phyloP scores from a whole-genome alignment of 108 stramenopile species.

The Cyclotella sp. region DNA sequence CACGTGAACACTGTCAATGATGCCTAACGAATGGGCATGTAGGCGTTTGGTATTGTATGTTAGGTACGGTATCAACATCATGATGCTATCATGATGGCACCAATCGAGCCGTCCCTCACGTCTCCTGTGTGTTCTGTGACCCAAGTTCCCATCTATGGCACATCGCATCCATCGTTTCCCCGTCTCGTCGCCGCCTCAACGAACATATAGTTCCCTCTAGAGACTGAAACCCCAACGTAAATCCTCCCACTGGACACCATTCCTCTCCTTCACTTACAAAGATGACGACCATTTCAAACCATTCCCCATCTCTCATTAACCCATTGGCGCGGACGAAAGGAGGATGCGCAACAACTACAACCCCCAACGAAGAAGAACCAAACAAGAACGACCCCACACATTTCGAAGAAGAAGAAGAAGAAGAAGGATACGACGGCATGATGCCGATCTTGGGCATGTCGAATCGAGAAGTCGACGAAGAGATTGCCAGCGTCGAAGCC shows the following conservation, averaged over 20 bases:
- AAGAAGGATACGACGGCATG: constrained; percentile 10
- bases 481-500: constrained; percentile 67
- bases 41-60: too few relatives aligned
- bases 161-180: too few relatives aligned
- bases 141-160: too few relatives aligned
- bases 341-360: constrained; percentile 34
- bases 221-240: neutral
- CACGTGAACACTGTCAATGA: constrained; percentile 1
- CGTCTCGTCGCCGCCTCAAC: too few relatives aligned
- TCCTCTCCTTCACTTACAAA: constrained; percentile 9
- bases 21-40: too few relatives aligned
- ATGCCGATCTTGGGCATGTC: constrained; percentile 8
- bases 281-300: constrained; percentile 38
- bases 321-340: constrained; percentile 51
- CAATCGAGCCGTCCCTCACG: too few relatives aligned
- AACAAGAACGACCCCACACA: neutral
- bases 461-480: constrained; percentile 59
- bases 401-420: constrained; percentile 2
- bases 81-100: too few relatives aligned
- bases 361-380: neutral
- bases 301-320: constrained; percentile 23
- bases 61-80: too few relatives aligned
- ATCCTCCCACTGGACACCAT: neutral
- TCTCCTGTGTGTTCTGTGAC: too few relatives aligned
- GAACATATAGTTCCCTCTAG: neutral